These are phyloP conservation scores for Ustilago loliicola DNA, from an alignment of 1,284 basidiomycete genomes.

Conservation along the genomic window DNA sequence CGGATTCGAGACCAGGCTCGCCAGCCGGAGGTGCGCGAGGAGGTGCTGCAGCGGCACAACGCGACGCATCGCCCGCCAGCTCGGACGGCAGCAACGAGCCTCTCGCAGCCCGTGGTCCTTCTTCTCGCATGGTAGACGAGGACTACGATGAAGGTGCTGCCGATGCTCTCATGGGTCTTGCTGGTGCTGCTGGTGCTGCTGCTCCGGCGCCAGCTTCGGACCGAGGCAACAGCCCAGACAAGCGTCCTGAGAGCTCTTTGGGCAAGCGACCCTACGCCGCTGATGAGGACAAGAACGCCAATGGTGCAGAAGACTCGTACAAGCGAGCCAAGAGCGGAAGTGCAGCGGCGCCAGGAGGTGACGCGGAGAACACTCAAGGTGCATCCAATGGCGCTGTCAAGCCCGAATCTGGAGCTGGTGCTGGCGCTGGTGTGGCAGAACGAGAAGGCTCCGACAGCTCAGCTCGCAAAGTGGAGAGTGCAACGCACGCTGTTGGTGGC, in stretches of 20 bases:
- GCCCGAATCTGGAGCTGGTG: slow-evolving; percentile 2
- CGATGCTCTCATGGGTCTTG: slow-evolving; percentile 68
- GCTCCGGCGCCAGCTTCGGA: slow-evolving; percentile 22
- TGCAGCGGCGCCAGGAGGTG: slow-evolving; percentile 10
- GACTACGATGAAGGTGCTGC: slow-evolving; percentile 69
- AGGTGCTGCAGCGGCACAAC: slow-evolving; percentile 30
- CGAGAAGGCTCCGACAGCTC: slow-evolving; percentile 6
- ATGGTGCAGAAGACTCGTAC: slow-evolving; percentile 35
- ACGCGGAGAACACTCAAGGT: slow-evolving; percentile 1
- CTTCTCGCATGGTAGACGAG: slow-evolving; percentile 62
- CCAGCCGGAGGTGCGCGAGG: slow-evolving; percentile 21
- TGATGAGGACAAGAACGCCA: slow-evolving; percentile 26
- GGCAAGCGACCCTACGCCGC: slow-evolving; percentile 50
- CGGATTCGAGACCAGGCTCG: slow-evolving; percentile 30
- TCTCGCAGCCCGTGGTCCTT: slow-evolving; percentile 41
- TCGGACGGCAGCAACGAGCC: slow-evolving; percentile 61
- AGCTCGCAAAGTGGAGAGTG: background rate
- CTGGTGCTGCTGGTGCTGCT: slow-evolving; percentile 62
- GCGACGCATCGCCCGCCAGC: slow-evolving; percentile 48
- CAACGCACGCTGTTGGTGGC: background rate
- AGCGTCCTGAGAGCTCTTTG: slow-evolving; percentile 47
- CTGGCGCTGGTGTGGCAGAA: background rate
- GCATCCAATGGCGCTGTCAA: background rate
- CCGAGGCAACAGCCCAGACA: slow-evolving; percentile 33
- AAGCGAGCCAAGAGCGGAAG: slow-evolving; percentile 48